Base-by-base conservation (phyloP, 805 yeast species). In the Yarrowia hollandica region DNA sequence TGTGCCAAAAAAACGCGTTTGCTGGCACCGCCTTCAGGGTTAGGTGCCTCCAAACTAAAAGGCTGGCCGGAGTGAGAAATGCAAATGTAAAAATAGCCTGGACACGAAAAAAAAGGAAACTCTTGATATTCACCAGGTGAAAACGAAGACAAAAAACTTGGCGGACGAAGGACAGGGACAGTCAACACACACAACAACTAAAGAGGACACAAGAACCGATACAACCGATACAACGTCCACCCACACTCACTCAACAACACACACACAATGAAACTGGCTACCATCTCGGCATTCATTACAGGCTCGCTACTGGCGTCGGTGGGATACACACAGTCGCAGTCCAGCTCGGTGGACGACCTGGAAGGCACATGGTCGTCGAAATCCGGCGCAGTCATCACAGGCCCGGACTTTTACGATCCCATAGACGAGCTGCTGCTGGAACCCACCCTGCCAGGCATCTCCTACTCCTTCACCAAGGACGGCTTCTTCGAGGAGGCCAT, bases 381-480 rank as follows among this genome's bases (percentile, higher is more conserved):
- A 72, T 84, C 97, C 11, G 88, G 88, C 71, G 84, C 95, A 11
- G 99, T 94, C 7, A 85, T 92, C 75, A 94, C 99, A 0, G 99
- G 99, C 0, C 96, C 98, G 6, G 78, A 74, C 1, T 94, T 94
- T 69, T 94, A 82, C 71, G 98, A 94, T 71, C 99, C 99, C 2
- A 87, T 90, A 25, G 97, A 92, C 69, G 99, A 94, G 72, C 80
- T 92, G 15, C 76, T 94, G 60, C 88, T 90, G 62, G 99, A 94
- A 71, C 99, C 99, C 1, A 92, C 91, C 8, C 78, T 94, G 38
- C 97, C 99, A 1, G 99, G 99, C 34, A 82, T 92, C 59, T 85
- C 95, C 5, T 89, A 85, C 73, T 89, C 97, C 1, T 94, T 94
- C 77, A 91, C 97, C 1, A 85, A 80, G 21, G 98, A 94, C 73